Evolutionary conservation across 768 basidiomycete genomes (phyloP), one percentile per base, ranked within the genome.

Genomic region (Lactarius tabidus): DNA sequence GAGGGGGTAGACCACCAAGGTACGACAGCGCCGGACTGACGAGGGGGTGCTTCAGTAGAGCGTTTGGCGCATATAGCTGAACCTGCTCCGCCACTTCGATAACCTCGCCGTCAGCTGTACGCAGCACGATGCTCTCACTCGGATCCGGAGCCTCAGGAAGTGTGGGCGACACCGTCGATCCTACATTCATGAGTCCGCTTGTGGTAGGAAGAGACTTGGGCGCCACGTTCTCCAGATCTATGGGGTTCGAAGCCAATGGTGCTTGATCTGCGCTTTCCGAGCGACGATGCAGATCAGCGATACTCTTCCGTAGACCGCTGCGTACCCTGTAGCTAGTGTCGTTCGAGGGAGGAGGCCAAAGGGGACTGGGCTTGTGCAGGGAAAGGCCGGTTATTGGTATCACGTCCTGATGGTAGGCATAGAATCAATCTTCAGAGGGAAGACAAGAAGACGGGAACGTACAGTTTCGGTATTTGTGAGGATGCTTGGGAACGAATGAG

Each of bases 401-500:
- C 41, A 95, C 80, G 70, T 96, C 93, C 92, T 93, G 53, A 5
- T 55, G 18, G 33, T 14, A 23, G 45, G 6, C 58, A 57, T 29
- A 12, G 45, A 59, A 20, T 59, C 8, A 39, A 14, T 29, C 23
- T n/a, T n/a, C n/a, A n/a, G 14, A 20, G 20, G 38, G 3, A 20
- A 17, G 12, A n/a, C n/a, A 29, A 48, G 60, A 23, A 57, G 48
- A 17, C 5, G 45, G 10, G n/a, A 7, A 74, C 81, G 68, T 70
- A 91, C 94, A 58, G 94, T 93, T 3, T 84, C 80, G 2, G 92
- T 94, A 74, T 98, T 98, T 43, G 81, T 78, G 71, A 92, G 83
- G 54, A 95, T 83, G 70, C 91, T 93, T 0, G 93, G 91, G 75
- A 98, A 98, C 0, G 92, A 95, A 74, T 98, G 97, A 0, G 93